Conservation (phyloP, 1,284 basidiomycete species). For the Leccinum pachyderme region DNA sequence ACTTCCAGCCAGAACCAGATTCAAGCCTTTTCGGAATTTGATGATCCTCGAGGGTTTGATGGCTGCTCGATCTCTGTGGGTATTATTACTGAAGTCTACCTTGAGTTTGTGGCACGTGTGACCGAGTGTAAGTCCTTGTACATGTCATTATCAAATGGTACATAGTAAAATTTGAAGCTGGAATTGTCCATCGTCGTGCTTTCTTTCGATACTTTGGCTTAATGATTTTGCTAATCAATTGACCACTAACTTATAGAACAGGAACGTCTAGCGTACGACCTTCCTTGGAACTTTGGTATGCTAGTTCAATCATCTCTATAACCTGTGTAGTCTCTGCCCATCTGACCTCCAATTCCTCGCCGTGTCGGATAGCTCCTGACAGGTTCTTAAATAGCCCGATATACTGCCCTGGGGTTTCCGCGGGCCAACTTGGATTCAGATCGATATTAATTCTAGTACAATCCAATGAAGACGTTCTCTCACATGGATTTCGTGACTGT, state of each 20-base stretch:
- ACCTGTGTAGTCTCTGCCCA: conserved; percentile 69
- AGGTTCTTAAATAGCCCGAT: conserved; percentile 64
- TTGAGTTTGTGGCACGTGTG: not conserved
- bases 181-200: not conserved
- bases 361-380: conserved; percentile 56
- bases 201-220: too few relatives aligned
- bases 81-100: not conserved
- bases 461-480: conserved; percentile 5
- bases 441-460: conserved; percentile 9
- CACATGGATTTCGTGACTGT: conserved; percentile 52
- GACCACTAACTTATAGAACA: conserved; percentile 5
- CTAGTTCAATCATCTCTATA: conserved; percentile 74
- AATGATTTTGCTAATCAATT: not conserved
- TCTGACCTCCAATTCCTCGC: conserved; percentile 56
- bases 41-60: not conserved
- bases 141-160: not conserved
- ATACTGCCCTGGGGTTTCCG: conserved; percentile 58
- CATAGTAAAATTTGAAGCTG: not conserved
- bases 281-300: conserved; percentile 60
- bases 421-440: conserved; percentile 54
- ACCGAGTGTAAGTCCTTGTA: not conserved
- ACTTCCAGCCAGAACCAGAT: not conserved
- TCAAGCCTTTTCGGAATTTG: not conserved
- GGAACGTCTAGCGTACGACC: conserved; percentile 47
- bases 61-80: not conserved